Percentiles rank a stretch among this genome's conserved stretches.
Evolutionary conservation across 768 basidiomycete genomes (phyloP).

Genomic region (Boletus insuetus): DNA sequence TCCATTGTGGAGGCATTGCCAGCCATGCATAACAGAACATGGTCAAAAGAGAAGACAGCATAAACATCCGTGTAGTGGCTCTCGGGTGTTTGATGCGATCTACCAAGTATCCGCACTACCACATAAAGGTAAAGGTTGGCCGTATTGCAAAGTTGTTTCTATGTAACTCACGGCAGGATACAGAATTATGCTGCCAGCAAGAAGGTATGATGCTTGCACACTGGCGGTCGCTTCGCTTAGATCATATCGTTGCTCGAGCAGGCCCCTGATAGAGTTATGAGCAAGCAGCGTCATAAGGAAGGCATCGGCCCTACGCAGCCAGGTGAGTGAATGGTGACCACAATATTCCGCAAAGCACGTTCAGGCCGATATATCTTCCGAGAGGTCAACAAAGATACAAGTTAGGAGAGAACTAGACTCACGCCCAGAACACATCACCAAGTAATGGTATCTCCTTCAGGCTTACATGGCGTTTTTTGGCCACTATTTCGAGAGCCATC

Average conservation of each 20-base stretch:
- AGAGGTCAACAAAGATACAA: constrained; percentile 3
- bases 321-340: constrained; percentile 81
- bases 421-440: constrained; percentile 81
- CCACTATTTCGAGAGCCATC: constrained; percentile 61
- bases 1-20: constrained; percentile 54
- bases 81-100: constrained; percentile 57
- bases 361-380: constrained; percentile 67
- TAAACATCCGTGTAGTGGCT: constrained; percentile 56
- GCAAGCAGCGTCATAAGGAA: constrained; percentile 1
- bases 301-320: constrained; percentile 48
- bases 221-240: constrained; percentile 61
- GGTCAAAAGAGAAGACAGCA: constrained; percentile 58
- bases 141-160: not conserved
- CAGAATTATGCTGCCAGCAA: constrained; percentile 64
- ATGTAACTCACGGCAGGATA: constrained; percentile 59
- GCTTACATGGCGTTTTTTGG: constrained; percentile 61
- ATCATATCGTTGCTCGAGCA: constrained; percentile 66
- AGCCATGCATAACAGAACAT: constrained; percentile 66
- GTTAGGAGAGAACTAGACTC: constrained; percentile 25
- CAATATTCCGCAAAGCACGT: constrained; percentile 70
- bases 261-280: constrained; percentile 46
- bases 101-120: constrained; percentile 62
- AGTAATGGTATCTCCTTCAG: constrained; percentile 59
- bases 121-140: not conserved
- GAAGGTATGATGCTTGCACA: constrained; percentile 64